Percentiles rank a stretch among this genome's conserved stretches.
Evolutionary conservation across 2,329 filamentous ascomycete species (phyloP).

Genomic region (Paracamarosporium sp.): DNA sequence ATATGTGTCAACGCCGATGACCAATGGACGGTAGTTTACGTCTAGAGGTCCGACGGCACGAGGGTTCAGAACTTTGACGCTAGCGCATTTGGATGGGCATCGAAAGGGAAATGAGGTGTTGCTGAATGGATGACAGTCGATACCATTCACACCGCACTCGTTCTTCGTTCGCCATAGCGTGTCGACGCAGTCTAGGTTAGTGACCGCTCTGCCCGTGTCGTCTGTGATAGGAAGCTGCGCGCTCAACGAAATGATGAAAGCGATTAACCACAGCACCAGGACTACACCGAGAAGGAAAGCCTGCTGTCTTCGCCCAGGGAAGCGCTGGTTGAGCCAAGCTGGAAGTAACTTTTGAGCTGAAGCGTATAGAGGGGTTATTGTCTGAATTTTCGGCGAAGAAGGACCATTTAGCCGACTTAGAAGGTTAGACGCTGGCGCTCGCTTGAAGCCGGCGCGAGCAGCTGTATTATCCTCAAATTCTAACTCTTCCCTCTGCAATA

Average conservation of each 20-base stretch:
- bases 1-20: conserved; percentile 71
- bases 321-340: conserved; percentile 63
- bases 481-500: conserved; percentile 33
- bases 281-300: conserved; percentile 62
- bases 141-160: conserved; percentile 74
- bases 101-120: conserved; percentile 73
- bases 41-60: conserved; percentile 75
- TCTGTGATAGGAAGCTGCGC: conserved; percentile 63
- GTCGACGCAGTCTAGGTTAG: conserved; percentile 70
- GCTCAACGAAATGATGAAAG: conserved; percentile 71
- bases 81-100: conserved; percentile 74
- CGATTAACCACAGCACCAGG: conserved; percentile 69
- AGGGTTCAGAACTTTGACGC: conserved; percentile 70
- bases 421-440: conserved; percentile 8
- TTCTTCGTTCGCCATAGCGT: conserved; percentile 76
- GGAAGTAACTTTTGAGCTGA: conserved; percentile 70
- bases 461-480: conserved; percentile 29
- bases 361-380: conserved; percentile 64
- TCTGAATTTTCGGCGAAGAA: conserved; percentile 50
- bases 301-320: conserved; percentile 64
- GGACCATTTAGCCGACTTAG: conserved; percentile 50
- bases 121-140: conserved; percentile 76
- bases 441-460: neutral
- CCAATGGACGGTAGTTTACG: conserved; percentile 61
- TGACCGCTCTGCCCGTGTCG: conserved; percentile 70